Evolutionary conservation across 768 basidiomycete genomes (phyloP).

Genomic region (Boletus rubescentipes): DNA sequence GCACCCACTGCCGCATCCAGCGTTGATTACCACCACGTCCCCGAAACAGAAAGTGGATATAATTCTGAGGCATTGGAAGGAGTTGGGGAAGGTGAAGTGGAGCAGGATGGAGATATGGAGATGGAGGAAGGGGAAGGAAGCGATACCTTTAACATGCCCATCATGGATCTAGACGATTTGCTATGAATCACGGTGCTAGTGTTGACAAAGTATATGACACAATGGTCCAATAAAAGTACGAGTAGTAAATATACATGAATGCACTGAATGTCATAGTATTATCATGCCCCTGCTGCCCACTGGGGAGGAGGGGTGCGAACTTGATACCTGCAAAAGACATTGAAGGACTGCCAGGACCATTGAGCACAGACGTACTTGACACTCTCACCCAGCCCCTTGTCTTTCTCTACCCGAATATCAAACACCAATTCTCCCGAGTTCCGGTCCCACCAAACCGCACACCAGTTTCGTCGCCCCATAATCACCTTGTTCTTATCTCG

Average conservation of each 20-base stretch:
- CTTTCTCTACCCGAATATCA: slow-evolving; percentile 83
- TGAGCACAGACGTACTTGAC: slow-evolving; percentile 53
- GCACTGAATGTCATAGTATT: neutral
- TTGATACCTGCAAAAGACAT: slow-evolving; percentile 39
- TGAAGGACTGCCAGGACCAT: neutral
- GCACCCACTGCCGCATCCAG: slow-evolving; percentile 52
- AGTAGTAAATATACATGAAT: neutral
- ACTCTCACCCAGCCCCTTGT: slow-evolving; percentile 80
- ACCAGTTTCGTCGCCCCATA: slow-evolving; percentile 91
- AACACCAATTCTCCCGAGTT: slow-evolving; percentile 67
- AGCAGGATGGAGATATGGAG: slow-evolving; percentile 27
- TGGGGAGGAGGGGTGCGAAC: slow-evolving; percentile 44
- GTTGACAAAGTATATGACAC: neutral
- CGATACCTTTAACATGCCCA: slow-evolving; percentile 21
- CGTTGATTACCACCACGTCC: slow-evolving; percentile 38
- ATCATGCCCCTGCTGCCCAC: slow-evolving; percentile 32
- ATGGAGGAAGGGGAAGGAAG: slow-evolving; percentile 23
- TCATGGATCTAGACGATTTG: slow-evolving; percentile 31
- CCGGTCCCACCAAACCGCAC: slow-evolving; percentile 60
- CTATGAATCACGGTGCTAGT: slow-evolving; percentile 15
- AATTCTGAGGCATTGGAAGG: slow-evolving; percentile 47
- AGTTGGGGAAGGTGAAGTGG: slow-evolving; percentile 25
- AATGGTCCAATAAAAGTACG: neutral
- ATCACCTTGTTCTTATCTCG: slow-evolving; percentile 72
- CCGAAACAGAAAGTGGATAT: slow-evolving; percentile 54